phyloP scores from a whole-genome alignment of 1,284 basidiomycete genomes.

The Naganishia sp. region DNA sequence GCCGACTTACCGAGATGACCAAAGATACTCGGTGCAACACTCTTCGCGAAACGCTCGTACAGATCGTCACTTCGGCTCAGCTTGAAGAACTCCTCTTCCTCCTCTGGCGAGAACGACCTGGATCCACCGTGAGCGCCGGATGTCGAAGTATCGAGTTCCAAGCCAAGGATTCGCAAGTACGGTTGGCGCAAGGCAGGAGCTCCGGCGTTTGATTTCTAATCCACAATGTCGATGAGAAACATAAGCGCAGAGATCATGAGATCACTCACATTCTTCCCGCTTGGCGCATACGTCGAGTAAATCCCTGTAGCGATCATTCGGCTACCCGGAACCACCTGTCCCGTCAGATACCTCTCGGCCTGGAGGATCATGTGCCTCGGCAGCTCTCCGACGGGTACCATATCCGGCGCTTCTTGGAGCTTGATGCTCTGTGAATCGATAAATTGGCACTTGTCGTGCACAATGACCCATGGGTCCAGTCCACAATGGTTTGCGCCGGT shows the following conservation, averaged over 20 bases:
- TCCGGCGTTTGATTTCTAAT: conserved; percentile 66
- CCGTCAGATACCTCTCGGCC: conserved; percentile 84
- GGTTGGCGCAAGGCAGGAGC: conserved; percentile 87
- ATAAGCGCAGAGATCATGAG: conserved; percentile 8
- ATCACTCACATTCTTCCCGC: conserved; percentile 75
- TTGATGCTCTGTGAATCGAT: conserved; percentile 96
- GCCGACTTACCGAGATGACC: conserved; percentile 75
- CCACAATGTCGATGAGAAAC: conserved; percentile 10
- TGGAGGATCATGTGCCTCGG: conserved; percentile 94
- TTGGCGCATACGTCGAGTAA: conserved; percentile 87
- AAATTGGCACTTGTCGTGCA: conserved; percentile 92
- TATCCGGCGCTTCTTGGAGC: conserved; percentile 97
- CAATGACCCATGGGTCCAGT: conserved; percentile 91
- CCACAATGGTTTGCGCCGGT: conserved; percentile 88
- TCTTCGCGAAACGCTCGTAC: conserved; percentile 90
- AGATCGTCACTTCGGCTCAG: conserved; percentile 87
- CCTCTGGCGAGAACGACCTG: conserved; percentile 81
- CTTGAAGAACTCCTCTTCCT: conserved; percentile 90
- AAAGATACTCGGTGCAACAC: conserved; percentile 96
- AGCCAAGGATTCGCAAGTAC: conserved; percentile 88
- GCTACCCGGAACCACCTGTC: conserved; percentile 90
- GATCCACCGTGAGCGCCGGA: conserved; percentile 66
- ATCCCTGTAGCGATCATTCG: conserved; percentile 93
- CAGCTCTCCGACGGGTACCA: conserved; percentile 98
- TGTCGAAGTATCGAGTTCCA: conserved; percentile 74